phyloP scores from a whole-genome alignment of 1,284 basidiomycete species.

The Polyporus tsugae region DNA sequence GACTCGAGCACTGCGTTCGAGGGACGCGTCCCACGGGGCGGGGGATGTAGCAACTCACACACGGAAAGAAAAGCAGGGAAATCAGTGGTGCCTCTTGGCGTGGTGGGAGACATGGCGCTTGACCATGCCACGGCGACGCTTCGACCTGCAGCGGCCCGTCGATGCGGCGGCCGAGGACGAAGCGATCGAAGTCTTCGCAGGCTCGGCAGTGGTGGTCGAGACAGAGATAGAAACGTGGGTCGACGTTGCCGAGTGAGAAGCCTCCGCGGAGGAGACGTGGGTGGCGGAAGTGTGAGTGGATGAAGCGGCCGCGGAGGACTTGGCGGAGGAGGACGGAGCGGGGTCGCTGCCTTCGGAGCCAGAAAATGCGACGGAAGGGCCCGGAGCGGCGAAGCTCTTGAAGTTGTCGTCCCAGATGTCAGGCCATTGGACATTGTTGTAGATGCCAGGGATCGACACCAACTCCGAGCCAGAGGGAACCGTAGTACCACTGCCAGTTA shows the following conservation, averaged over 20 bases:
- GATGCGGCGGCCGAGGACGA: constrained; percentile 32
- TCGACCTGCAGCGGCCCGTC: constrained; percentile 35
- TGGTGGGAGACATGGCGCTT: constrained; percentile 37
- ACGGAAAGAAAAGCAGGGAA: constrained; percentile 22
- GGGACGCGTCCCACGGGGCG: neutral
- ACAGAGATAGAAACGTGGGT: constrained; percentile 22
- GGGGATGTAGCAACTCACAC: constrained; percentile 21
- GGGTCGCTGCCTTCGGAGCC: constrained; percentile 25
- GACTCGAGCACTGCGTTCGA: constrained; percentile 7
- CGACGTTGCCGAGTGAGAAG: constrained; percentile 21
- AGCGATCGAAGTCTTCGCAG: constrained; percentile 21
- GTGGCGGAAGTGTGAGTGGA: constrained; percentile 22
- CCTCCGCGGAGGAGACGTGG: constrained; percentile 26
- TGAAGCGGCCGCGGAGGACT: constrained; percentile 20
- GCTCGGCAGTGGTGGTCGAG: constrained; percentile 21
- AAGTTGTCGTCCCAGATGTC: constrained; percentile 43
- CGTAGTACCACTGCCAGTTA: constrained; percentile 43
- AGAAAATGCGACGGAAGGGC: constrained; percentile 37
- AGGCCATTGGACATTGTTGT: constrained; percentile 36
- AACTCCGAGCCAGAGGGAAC: constrained; percentile 39
- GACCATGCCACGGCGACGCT: constrained; percentile 33
- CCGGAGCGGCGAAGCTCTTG: constrained; percentile 40
- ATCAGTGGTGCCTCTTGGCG: constrained; percentile 40
- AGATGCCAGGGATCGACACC: constrained; percentile 39
- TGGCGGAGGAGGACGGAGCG: constrained; percentile 22